phyloP scores from a whole-genome alignment of 116 monocot genomes.

The Dioscorea cayenensis region DNA sequence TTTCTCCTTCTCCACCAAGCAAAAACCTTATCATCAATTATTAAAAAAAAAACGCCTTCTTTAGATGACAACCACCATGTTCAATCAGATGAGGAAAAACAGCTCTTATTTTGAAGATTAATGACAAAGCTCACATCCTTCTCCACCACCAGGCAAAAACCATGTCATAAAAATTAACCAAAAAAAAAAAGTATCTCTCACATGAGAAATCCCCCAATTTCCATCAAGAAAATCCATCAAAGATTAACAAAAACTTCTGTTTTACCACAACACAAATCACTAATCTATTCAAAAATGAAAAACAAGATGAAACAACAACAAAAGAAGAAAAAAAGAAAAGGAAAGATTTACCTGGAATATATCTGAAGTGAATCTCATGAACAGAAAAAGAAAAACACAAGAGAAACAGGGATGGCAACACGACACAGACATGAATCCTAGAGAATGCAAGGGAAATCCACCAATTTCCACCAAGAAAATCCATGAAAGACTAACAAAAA shows the following conservation, averaged over 20 bases:
- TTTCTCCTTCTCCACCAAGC: conserved; percentile 2
- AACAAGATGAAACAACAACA: neutral
- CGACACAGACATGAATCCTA: neutral
- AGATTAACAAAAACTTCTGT: neutral
- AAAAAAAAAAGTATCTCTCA: neutral
- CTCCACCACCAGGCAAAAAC: neutral
- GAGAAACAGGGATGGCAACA: neutral
- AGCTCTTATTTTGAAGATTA: neutral
- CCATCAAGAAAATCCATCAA: neutral
- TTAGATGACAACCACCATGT: neutral
- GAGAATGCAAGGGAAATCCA: neutral
- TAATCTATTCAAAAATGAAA: neutral
- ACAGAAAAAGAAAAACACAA: neutral
- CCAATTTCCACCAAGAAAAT: neutral
- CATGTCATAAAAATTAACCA: neutral
- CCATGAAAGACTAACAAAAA: neutral
- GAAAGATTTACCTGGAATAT: neutral
- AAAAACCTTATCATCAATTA: neutral
- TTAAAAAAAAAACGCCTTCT: neutral
- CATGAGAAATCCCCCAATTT: neutral
- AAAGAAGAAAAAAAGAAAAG: neutral
- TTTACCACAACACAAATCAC: neutral
- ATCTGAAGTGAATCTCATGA: neutral
- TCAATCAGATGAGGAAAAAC: neutral
- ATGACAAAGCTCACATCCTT: neutral